These are phyloP conservation scores for Dothiorella sarmentorum DNA, from an alignment of 2,329 filamentous ascomycete genomes.

Conservation along the genomic window DNA sequence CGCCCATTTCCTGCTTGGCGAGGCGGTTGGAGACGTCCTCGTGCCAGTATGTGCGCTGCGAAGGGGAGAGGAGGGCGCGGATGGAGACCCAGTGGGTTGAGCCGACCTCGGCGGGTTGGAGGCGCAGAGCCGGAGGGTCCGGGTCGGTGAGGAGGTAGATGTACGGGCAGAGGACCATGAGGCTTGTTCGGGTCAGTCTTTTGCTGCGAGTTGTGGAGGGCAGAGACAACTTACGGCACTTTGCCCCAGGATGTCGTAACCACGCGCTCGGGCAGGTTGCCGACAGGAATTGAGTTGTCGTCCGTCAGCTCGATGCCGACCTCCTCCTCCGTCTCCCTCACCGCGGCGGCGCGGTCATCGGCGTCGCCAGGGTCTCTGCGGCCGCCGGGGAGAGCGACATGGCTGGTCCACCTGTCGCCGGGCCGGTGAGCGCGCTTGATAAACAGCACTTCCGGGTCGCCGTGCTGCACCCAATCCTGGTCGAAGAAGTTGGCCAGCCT, in stretches of 20 bases:
- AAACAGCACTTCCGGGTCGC: constrained; percentile 66
- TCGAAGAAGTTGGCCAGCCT: constrained; percentile 58
- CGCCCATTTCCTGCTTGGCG: constrained; percentile 52
- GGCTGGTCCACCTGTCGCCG: constrained; percentile 66
- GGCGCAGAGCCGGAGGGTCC: constrained; percentile 53
- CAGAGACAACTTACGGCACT: constrained; percentile 49
- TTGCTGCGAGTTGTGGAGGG: background rate
- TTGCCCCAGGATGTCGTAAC: constrained; percentile 66
- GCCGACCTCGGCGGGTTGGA: constrained; percentile 67
- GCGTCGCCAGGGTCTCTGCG: constrained; percentile 63
- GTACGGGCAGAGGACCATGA: constrained; percentile 69
- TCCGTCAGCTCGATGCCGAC: constrained; percentile 59
- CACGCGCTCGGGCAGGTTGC: constrained; percentile 63
- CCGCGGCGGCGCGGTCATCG: constrained; percentile 59
- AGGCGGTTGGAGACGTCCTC: constrained; percentile 63
- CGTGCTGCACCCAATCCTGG: constrained; percentile 62
- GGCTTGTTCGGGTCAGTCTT: constrained; percentile 35
- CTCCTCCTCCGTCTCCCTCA: constrained; percentile 64
- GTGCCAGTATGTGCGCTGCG: constrained; percentile 58
- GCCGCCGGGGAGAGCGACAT: constrained; percentile 66
- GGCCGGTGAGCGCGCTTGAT: constrained; percentile 65
- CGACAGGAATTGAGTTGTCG: constrained; percentile 47
- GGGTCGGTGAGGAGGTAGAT: constrained; percentile 61
- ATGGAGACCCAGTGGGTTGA: constrained; percentile 68
- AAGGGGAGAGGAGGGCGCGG: constrained; percentile 57